Conservation (phyloP, 2,329 filamentous ascomycete genomes). For the Lecanicillium sp. region DNA sequence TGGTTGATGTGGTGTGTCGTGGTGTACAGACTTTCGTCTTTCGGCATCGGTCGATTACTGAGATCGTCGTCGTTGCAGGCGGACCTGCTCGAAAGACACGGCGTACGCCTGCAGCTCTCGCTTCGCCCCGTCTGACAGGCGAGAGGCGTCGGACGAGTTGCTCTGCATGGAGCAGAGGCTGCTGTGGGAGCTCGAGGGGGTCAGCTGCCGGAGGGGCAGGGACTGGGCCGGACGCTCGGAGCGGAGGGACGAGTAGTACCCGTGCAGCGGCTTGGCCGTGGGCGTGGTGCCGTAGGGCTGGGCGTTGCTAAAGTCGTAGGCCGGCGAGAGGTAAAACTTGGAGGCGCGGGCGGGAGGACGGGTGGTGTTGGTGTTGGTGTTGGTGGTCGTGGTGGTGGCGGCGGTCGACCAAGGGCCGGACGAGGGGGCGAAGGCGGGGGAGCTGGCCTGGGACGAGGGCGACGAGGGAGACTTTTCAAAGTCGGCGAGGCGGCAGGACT, state of each 20-base stretch:
- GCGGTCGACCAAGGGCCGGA: slow-evolving; percentile 45
- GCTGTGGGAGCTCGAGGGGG: slow-evolving; percentile 73
- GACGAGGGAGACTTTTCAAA: slow-evolving; percentile 62
- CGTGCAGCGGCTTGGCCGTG: slow-evolving; percentile 29
- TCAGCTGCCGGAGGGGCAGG: slow-evolving; percentile 39
- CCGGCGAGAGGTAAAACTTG: slow-evolving; percentile 64
- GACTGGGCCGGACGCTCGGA: slow-evolving; percentile 14
- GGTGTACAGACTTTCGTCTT: slow-evolving; percentile 1
- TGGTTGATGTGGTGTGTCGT: slow-evolving; percentile 20
- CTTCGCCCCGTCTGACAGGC: slow-evolving; percentile 69
- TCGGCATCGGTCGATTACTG: slow-evolving; percentile 32
- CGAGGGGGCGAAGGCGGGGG: slow-evolving; percentile 45
- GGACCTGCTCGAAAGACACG: slow-evolving; percentile 79
- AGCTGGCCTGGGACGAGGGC: slow-evolving; percentile 52
- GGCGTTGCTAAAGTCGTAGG: slow-evolving; percentile 66
- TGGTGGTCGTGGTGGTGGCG: slow-evolving; percentile 17
- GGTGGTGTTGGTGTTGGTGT: slow-evolving; percentile 3
- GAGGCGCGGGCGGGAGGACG: slow-evolving; percentile 19
- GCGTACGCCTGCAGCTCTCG: slow-evolving; percentile 81
- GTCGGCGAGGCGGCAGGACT: slow-evolving; percentile 82
- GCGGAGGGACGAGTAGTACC: slow-evolving; percentile 25
- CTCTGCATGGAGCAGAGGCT: slow-evolving; percentile 77
- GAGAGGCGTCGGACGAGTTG: slow-evolving; percentile 43
- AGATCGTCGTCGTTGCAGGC: slow-evolving; percentile 53
- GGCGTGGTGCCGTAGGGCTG: slow-evolving; percentile 51